Evolutionary conservation across 2,329 filamentous ascomycete genomes (phyloP), one percentile per base, ranked within the genome.

Genomic region (Epichloe gansuensis): DNA sequence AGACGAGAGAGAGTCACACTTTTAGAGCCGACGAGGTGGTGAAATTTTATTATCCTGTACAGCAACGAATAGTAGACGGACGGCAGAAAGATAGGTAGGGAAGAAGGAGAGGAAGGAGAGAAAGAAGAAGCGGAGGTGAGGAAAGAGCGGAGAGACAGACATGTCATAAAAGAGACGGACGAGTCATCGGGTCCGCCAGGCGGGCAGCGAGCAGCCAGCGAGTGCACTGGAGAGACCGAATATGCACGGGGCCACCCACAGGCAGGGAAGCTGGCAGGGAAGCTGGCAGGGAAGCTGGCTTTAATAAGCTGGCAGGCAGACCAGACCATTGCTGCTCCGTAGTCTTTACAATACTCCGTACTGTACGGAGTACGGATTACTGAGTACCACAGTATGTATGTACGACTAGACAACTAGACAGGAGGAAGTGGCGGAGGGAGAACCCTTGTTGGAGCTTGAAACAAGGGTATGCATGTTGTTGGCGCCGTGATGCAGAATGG

Each of bases 141-240:
- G 44, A 42, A 35, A 46, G 47, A 42, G 51, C 39, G 43, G 48
- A 50, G 48, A 51, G 52, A 53, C 17, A 51, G 52, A 42, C 42
- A 46, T 38, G 43, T 41, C 43, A 31, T 31, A 31, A 31, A 31
- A 31, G 8, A 31, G 28, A 31, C 31, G 31, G 31, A 17, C 17
- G 17, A 17, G 47, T 42, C 35, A 42, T 42, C 47, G 37, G 47
- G 23, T 42, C 37, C 39, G 37, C 12, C 23, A 31, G n/a, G 45
- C 31, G 15, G 34, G 17, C 17, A 21, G 17, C 17, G 17, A 21
- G 17, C 17, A 21, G 17, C 17, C 17, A 21, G 17, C 17, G 17
- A 21, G 17, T 21, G 17, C 17, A 21, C 17, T 21, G 17, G 17
- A 21, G 2, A 21, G 17, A 21, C 17, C 21, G 21, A 44, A 44